Conservation (phyloP, 1,284 basidiomycete genomes). For the Cryptococcus maquisensis region DNA sequence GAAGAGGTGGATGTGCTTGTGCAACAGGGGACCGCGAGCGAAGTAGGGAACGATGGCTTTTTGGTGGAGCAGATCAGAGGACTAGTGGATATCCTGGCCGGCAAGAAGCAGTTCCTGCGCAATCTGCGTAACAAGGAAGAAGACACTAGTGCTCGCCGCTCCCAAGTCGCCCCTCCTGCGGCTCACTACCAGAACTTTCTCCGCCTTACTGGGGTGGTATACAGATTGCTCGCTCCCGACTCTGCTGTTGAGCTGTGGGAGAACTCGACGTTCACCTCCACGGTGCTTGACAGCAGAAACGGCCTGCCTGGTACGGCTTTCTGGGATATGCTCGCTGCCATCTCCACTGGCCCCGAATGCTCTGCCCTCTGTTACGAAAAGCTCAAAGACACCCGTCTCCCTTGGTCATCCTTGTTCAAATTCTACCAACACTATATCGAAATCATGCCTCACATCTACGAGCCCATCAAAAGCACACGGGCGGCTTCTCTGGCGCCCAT, state of each 20-base stretch:
- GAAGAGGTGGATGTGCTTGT: conserved; percentile 52
- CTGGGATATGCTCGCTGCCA: conserved; percentile 82
- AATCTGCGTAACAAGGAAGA: conserved; percentile 89
- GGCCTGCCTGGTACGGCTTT: conserved; percentile 68
- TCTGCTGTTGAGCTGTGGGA: conserved; percentile 81
- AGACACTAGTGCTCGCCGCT: conserved; percentile 59
- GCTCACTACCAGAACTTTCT: conserved; percentile 69
- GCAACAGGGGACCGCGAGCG: conserved; percentile 63
- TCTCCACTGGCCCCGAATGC: conserved; percentile 76
- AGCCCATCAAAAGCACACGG: conserved; percentile 32
- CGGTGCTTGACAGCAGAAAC: conserved; percentile 74
- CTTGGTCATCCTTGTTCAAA: conserved; percentile 33
- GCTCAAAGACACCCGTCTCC: conserved; percentile 37
- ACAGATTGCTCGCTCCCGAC: conserved; percentile 67
- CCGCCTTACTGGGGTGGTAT: conserved; percentile 75
- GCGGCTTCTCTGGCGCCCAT: conserved; percentile 26
- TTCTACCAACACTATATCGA: conserved; percentile 42
- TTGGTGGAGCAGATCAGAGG: conserved; percentile 66
- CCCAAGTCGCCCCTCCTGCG: conserved; percentile 54
- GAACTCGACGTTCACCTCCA: conserved; percentile 69
- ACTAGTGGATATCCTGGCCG: conserved; percentile 68
- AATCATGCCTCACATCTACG: conserved; percentile 39
- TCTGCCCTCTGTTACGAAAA: conserved; percentile 51
- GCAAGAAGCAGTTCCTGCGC: conserved; percentile 78
- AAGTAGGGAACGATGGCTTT: conserved; percentile 40